phyloP scores from a whole-genome alignment of 192 early-diverging fungal species.

The Kickxella alabastrina region DNA sequence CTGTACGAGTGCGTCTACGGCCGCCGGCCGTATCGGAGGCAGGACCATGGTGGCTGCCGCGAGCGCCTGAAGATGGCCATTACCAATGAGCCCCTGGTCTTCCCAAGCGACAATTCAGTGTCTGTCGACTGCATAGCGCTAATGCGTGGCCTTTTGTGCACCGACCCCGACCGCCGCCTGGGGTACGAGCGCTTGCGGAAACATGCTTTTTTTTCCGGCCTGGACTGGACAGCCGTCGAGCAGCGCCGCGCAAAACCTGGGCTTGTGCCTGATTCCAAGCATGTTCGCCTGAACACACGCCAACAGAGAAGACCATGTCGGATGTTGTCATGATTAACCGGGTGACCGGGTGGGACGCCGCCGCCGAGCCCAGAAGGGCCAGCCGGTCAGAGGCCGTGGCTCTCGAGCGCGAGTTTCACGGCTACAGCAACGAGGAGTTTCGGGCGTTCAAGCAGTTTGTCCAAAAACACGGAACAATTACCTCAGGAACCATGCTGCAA shows the following conservation, averaged over 20 bases:
- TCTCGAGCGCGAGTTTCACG: constrained; percentile 66
- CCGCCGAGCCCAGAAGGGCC: too few species aligned
- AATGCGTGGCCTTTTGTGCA: constrained; percentile 66
- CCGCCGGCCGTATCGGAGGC: constrained; percentile 55
- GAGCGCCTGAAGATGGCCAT: constrained; percentile 52
- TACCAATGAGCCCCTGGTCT: neutral
- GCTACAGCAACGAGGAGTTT: constrained; percentile 74
- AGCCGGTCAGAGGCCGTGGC: too few species aligned
- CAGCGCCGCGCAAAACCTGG: constrained; percentile 62
- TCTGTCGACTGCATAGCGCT: constrained; percentile 53
- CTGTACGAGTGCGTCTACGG: constrained; percentile 85
- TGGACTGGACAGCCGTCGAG: constrained; percentile 74
- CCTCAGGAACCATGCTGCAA: neutral
- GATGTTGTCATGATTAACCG: too few species aligned
- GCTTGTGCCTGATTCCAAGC: constrained; percentile 75
- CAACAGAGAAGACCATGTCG: too few species aligned
- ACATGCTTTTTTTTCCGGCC: constrained; percentile 75
- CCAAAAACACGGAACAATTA: constrained; percentile 8
- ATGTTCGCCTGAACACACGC: too few species aligned
- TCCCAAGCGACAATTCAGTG: constrained; percentile 55
- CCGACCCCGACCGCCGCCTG: constrained; percentile 65
- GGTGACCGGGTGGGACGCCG: too few species aligned
- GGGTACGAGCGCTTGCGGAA: constrained; percentile 61
- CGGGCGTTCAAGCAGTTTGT: constrained; percentile 52
- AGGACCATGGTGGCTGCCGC: constrained; percentile 4